Evolutionary conservation across 2,329 filamentous ascomycete species (phyloP), one percentile per base, ranked within the genome.

Genomic region (Herpotrichia juniperi): DNA sequence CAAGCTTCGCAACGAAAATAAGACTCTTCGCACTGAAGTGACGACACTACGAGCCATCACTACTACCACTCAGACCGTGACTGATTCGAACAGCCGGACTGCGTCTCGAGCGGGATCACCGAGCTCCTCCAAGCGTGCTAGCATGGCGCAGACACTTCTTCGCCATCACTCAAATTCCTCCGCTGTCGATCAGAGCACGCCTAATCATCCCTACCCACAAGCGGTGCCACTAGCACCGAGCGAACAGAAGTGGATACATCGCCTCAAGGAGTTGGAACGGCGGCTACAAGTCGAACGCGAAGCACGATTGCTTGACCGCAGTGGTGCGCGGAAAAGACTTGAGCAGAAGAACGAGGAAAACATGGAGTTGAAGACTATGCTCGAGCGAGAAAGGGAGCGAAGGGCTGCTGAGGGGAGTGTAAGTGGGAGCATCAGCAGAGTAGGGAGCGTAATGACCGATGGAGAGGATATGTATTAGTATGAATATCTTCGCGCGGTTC

Each of bases 241-340:
- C 32, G 88, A 93, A 62, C 87, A 90, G 59, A 85, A 89, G 61
- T 96, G 91, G 91, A 86, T 96, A 58, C 84, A 96, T 57, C 80
- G 94, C 6, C 80, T 97, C 28, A 86, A 91, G 51, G 93, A 97
- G 69, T 79, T 97, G 61, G 94, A 99, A 78, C 83, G 88, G 59
- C 86, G 96, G 62, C 80, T 99, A 16, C 96, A 96, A 73, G 87
- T 90, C 40, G 94, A 99, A 76, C 80, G 94, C 12, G 94, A 97
- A 74, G 92, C 87, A 1, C 80, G 94, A 39, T 79, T 96, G 47
- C 79, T 96, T 51, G 94, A 99, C 75, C 85, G 94, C 3, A 88
- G 84, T 42, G 92, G 91, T 21, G 93, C 93, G 24, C 80, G 90
- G 48, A 89, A 92, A 76, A 80, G 93, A 46, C 76, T 96, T 0